Percentiles rank a stretch among this genome's conserved stretches.
phyloP scores from a whole-genome alignment of 169 alveolate genomes.

The Pseudocohnilembus persalinus region DNA sequence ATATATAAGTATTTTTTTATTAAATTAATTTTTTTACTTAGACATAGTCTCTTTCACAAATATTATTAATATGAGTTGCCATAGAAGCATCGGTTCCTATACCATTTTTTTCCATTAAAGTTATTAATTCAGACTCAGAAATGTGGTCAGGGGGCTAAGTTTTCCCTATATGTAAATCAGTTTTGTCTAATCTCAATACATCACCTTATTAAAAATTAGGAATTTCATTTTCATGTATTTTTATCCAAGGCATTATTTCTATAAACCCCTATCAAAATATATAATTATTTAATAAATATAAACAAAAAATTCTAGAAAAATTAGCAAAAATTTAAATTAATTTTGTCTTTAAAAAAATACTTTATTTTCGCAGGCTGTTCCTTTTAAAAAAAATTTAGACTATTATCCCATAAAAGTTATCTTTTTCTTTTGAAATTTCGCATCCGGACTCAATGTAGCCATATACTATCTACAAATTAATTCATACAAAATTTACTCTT shows the following conservation, averaged over 20 bases:
- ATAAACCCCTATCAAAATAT: conserved; percentile 55
- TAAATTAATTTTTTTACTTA: too few relatives aligned
- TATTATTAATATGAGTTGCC: conserved; percentile 98
- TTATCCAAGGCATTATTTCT: conserved; percentile 62
- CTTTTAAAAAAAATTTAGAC: not conserved
- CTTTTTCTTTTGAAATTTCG: conserved; percentile 23
- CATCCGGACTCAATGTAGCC: conserved; percentile 34
- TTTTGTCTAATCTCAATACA: not conserved
- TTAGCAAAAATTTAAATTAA: too few relatives aligned
- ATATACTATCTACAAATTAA: conserved; percentile 31
- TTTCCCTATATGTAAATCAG: conserved; percentile 11
- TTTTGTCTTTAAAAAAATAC: not conserved
- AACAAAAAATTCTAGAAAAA: not conserved
- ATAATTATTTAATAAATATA: too few relatives aligned
- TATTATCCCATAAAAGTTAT: conserved; percentile 10
- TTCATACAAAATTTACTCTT: conserved; percentile 33
- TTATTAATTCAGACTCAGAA: conserved; percentile 95
- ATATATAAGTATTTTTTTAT: too few relatives aligned
- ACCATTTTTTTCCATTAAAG: conserved; percentile 95
- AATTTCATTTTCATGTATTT: conserved; percentile 51
- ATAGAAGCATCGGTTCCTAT: conserved; percentile 99
- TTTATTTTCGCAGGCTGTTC: not conserved
- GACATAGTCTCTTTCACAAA: conserved; percentile 94
- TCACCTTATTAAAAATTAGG: conserved; percentile 41
- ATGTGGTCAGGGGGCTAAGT: conserved; percentile 95